Conservation (phyloP, 768 basidiomycete species). For the Termitomyces sp. region DNA sequence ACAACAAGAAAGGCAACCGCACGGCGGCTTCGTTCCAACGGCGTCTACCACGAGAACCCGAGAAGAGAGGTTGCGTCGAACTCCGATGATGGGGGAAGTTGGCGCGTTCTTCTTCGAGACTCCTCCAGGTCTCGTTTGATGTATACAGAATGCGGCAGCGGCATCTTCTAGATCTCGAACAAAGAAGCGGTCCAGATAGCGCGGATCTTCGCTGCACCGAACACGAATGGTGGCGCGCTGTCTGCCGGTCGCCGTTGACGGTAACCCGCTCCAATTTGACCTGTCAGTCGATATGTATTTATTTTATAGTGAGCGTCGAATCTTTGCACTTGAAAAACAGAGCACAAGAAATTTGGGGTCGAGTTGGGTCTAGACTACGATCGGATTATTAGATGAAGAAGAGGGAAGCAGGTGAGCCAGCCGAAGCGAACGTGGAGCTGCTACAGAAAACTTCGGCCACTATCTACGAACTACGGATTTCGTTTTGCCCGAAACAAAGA, state of each 20-base stretch:
- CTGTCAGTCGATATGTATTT: background rate
- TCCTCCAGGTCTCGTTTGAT: background rate
- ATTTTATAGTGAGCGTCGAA: background rate
- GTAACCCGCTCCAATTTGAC: no score
- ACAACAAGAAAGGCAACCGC: background rate
- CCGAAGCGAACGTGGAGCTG: background rate
- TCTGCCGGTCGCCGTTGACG: background rate
- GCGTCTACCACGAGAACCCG: background rate
- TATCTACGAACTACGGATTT: background rate
- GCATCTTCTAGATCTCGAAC: background rate
- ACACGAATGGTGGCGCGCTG: background rate
- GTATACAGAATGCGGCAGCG: background rate
- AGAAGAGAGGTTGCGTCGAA: no score
- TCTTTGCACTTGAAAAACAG: no score
- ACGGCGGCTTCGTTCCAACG: background rate
- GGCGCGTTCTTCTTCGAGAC: background rate
- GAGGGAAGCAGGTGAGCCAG: background rate
- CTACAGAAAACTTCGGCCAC: background rate
- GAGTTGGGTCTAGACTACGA: background rate
- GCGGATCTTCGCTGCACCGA: background rate
- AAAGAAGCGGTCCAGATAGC: background rate
- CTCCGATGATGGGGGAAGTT: constrained; percentile 8
- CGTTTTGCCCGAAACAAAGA: no score
- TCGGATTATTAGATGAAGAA: constrained; percentile 1
- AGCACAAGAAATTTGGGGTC: no score